Evolutionary conservation across 177 flowering plant species (phyloP).

Genomic region (Vitis hybrid): DNA sequence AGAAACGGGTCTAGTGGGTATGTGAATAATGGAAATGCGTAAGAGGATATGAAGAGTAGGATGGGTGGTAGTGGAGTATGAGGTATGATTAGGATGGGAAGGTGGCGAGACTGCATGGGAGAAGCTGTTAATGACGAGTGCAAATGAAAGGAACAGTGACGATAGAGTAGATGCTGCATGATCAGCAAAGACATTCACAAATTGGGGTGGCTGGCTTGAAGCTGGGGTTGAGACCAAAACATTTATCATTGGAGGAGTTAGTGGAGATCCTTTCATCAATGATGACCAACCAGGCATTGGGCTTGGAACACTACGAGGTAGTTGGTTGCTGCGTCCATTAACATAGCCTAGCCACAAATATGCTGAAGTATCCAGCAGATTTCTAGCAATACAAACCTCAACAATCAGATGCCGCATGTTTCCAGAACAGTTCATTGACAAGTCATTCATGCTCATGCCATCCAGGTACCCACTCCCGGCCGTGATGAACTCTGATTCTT

Average conservation of each 20-base stretch:
- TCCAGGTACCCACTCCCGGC: constrained; percentile 46
- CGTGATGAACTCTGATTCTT: constrained; percentile 28
- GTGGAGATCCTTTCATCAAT: constrained; percentile 63
- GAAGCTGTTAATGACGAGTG: too few relatives aligned
- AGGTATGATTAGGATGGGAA: too few relatives aligned
- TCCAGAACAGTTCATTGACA: constrained; percentile 55
- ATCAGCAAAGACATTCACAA: too few relatives aligned
- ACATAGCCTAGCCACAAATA: constrained; percentile 75
- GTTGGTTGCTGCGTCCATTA: constrained; percentile 40
- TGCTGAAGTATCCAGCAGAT: constrained; percentile 64
- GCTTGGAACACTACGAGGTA: constrained; percentile 39
- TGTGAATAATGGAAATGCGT: too few relatives aligned
- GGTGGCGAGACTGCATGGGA: too few relatives aligned
- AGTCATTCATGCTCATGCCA: constrained; percentile 46
- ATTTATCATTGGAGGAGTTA: constrained; percentile 48
- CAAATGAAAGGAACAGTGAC: too few relatives aligned
- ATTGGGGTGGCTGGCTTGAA: constrained; percentile 26
- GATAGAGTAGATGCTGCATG: too few relatives aligned
- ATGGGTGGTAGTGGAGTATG: too few relatives aligned
- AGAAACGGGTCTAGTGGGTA: too few relatives aligned
- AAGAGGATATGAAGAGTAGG: too few relatives aligned
- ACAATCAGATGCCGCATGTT: constrained; percentile 67
- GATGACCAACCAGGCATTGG: constrained; percentile 61
- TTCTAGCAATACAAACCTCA: constrained; percentile 72
- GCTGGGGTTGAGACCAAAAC: constrained; percentile 60